A percentile compares a stretch with the other conserved stretches of the same genome.
Evolutionary conservation across 202 grass and related monocot species (phyloP).

Genomic region (Panicum virgatum): DNA sequence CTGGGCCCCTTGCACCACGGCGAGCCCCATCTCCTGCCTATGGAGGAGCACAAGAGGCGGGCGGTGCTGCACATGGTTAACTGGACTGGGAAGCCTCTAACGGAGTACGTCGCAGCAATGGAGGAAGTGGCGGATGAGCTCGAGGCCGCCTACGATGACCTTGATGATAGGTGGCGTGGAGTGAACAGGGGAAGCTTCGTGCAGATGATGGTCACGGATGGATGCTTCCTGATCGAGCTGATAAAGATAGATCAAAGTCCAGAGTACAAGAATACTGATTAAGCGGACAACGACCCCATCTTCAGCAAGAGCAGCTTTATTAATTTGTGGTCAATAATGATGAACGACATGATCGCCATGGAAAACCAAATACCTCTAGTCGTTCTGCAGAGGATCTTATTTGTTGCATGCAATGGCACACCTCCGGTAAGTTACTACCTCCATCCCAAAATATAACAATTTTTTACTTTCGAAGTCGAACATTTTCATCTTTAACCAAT

Average conservation of each 20-base stretch:
- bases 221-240: slow-evolving; percentile 15
- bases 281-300: background rate
- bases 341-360: no score
- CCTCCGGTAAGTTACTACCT: no score
- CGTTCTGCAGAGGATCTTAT: no score
- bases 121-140: slow-evolving; percentile 30
- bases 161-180: slow-evolving; percentile 38
- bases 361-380: no score
- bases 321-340: no score
- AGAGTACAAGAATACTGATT: background rate
- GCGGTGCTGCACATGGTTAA: slow-evolving; percentile 49
- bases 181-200: slow-evolving; percentile 11
- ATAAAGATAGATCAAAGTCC: background rate
- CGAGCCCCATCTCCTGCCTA: slow-evolving; percentile 24
- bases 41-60: slow-evolving; percentile 67
- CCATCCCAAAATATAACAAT: no score
- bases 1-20: slow-evolving; percentile 59
- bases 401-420: no score
- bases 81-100: slow-evolving; percentile 1
- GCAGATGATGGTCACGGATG: slow-evolving; percentile 21
- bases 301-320: no score
- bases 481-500: no score
- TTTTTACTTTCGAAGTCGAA: no score
- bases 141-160: slow-evolving; percentile 39
- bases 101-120: slow-evolving; percentile 28